Percentiles rank a stretch among this genome's conserved stretches.
phyloP scores from a whole-genome alignment of 2,329 filamentous ascomycete species.

The Geosmithia morbida region DNA sequence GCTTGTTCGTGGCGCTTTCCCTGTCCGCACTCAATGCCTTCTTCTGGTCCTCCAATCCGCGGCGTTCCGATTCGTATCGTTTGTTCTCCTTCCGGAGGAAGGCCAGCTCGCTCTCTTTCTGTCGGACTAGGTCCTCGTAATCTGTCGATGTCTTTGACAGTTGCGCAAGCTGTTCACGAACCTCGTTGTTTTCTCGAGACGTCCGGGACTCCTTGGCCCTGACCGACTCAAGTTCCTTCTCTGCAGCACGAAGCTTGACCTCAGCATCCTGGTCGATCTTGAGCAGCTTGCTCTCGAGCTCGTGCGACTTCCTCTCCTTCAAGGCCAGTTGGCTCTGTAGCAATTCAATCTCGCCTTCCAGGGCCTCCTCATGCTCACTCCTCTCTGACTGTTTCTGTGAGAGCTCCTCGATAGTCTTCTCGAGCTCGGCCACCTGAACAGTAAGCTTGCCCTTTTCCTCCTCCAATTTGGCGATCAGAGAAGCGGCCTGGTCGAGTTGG shows the following conservation, averaged over 20 bases:
- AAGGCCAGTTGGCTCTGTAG: slow-evolving; percentile 78
- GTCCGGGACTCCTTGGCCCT: slow-evolving; percentile 66
- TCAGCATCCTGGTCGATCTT: slow-evolving; percentile 82
- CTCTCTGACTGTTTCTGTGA: slow-evolving; percentile 57
- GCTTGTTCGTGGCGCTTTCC: slow-evolving; percentile 58
- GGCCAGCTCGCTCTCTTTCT: slow-evolving; percentile 86
- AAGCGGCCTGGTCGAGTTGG: slow-evolving; percentile 83
- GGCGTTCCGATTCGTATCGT: slow-evolving; percentile 68
- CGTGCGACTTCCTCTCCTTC: slow-evolving; percentile 80
- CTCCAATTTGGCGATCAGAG: slow-evolving; percentile 75
- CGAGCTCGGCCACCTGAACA: slow-evolving; percentile 51
- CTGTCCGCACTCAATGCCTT: slow-evolving; percentile 58
- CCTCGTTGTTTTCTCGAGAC: slow-evolving; percentile 62
- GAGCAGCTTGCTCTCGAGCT: slow-evolving; percentile 72
- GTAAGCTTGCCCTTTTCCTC: slow-evolving; percentile 68
- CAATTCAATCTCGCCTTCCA: slow-evolving; percentile 79
- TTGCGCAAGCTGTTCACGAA: slow-evolving; percentile 74
- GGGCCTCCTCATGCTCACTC: slow-evolving; percentile 58
- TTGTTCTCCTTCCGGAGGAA: slow-evolving; percentile 75
- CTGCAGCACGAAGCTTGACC: slow-evolving; percentile 62
- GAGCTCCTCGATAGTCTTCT: slow-evolving; percentile 56
- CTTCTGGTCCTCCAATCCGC: slow-evolving; percentile 66
- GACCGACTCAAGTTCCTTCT: slow-evolving; percentile 64
- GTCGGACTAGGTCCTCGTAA: slow-evolving; percentile 84
- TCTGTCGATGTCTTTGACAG: slow-evolving; percentile 84